phyloP scores from a whole-genome alignment of 345 rosid genomes.

The Gossypium mustelinum region DNA sequence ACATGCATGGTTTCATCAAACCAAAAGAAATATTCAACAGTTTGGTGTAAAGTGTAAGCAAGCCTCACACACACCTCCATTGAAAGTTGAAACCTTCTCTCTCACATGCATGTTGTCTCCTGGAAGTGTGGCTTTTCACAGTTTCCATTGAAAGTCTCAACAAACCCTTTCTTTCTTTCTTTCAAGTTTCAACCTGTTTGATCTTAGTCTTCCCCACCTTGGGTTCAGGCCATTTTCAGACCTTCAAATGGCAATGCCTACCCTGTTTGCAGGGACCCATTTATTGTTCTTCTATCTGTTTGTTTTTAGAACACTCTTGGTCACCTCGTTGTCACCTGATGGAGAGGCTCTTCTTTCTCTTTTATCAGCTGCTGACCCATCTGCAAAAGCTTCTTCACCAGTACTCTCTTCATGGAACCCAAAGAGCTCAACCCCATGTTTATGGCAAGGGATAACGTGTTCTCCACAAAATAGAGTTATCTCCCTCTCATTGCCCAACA shows the following conservation, averaged over 20 bases:
- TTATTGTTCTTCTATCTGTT: conserved; percentile 29
- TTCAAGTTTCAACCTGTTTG: neutral
- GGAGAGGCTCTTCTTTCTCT: conserved; percentile 74
- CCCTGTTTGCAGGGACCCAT: conserved; percentile 17
- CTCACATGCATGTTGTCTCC: conserved; percentile 59
- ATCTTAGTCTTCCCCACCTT: conserved; percentile 7
- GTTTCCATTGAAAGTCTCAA: conserved; percentile 1
- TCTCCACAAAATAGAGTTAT: conserved; percentile 79
- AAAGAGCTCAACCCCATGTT: conserved; percentile 68
- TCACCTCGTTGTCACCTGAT: conserved; percentile 59
- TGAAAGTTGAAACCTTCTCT: conserved; percentile 1
- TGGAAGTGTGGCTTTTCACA: conserved; percentile 26
- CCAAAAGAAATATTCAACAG: conserved; percentile 33
- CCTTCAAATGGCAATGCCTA: conserved; percentile 38
- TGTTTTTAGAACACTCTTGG: conserved; percentile 29
- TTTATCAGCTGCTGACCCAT: conserved; percentile 44
- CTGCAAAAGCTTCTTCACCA: conserved; percentile 45
- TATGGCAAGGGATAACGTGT: conserved; percentile 87
- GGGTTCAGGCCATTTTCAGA: conserved; percentile 9
- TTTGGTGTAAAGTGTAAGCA: conserved; percentile 52
- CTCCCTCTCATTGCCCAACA: conserved; percentile 72
- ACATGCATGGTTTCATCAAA: conserved; percentile 41
- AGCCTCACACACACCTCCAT: conserved; percentile 17
- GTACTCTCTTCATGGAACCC: conserved; percentile 81
- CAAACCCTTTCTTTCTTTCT: neutral